A percentile compares a stretch with the other conserved stretches of the same genome.
Conservation (phyloP, 306 rosid species). For the Pyrus bretschneideri region DNA sequence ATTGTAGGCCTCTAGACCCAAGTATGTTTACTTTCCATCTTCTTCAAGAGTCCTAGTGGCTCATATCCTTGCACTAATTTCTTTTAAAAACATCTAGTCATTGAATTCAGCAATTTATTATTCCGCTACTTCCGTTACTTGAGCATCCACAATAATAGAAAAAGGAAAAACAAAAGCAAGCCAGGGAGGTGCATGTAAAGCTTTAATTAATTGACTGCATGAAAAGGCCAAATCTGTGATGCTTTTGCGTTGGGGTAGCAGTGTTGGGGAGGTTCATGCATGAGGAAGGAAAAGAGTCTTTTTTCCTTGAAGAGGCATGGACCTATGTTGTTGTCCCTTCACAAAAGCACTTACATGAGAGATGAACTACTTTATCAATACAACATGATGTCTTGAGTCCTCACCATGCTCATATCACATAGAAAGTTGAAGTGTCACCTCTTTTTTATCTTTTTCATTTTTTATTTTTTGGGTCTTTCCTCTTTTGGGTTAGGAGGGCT, state of each 20-base stretch:
- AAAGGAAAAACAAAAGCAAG: neutral
- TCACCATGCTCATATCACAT: slow-evolving; percentile 45
- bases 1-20: neutral
- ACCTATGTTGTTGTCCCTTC: slow-evolving; percentile 37
- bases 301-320: slow-evolving; percentile 15
- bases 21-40: too few relatives aligned
- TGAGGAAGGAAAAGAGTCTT: slow-evolving; percentile 31
- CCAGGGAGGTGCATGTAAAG: neutral
- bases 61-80: neutral
- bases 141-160: too few relatives aligned
- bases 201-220: neutral
- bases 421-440: slow-evolving; percentile 25
- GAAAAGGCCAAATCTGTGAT: slow-evolving; percentile 13
- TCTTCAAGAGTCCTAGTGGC: too few relatives aligned
- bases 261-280: slow-evolving; percentile 40
- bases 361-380: slow-evolving; percentile 40
- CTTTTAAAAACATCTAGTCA: too few relatives aligned
- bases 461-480: neutral
- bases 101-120: too few relatives aligned
- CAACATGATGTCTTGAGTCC: slow-evolving; percentile 50
- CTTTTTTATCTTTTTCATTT: neutral
- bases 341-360: slow-evolving; percentile 42
- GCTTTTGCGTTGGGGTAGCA: neutral
- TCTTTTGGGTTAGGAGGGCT: slow-evolving; percentile 18
- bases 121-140: too few relatives aligned